Conservation (phyloP, 2,329 filamentous ascomycete genomes). For the Arthrobotrys megalospora region DNA sequence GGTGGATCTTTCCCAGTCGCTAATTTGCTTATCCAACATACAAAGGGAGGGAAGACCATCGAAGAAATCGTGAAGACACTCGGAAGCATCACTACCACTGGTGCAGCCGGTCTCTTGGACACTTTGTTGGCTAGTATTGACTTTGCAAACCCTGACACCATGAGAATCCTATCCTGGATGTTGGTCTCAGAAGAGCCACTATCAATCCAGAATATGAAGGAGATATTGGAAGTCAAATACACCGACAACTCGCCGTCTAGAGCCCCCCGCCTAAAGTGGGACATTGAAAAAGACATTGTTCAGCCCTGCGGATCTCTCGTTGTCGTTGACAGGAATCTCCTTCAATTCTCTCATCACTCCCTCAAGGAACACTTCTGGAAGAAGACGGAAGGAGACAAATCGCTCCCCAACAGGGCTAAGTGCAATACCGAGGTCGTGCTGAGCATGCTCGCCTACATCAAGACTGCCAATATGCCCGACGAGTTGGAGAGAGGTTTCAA, state of each 20-base stretch:
- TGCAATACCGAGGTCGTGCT: conserved; percentile 46
- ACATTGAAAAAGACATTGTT: conserved; percentile 52
- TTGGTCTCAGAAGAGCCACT: conserved; percentile 45
- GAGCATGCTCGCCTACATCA: conserved; percentile 46
- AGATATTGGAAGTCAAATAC: conserved; percentile 44
- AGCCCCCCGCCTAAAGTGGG: conserved; percentile 40
- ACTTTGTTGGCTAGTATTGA: conserved; percentile 36
- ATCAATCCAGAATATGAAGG: conserved; percentile 38
- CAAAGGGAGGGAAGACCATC: conserved; percentile 46
- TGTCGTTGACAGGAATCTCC: conserved; percentile 41
- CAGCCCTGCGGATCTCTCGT: conserved; percentile 44
- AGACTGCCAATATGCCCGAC: conserved; percentile 25
- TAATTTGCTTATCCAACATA: conserved; percentile 46
- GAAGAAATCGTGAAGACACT: conserved; percentile 46
- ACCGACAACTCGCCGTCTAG: conserved; percentile 3
- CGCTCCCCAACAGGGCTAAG: conserved; percentile 18
- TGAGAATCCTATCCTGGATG: conserved; percentile 52
- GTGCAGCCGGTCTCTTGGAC: conserved; percentile 42
- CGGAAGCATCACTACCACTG: conserved; percentile 35
- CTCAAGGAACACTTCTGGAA: conserved; percentile 54
- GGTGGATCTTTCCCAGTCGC: conserved; percentile 49
- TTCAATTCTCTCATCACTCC: conserved; percentile 47
- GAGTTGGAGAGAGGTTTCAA: conserved; percentile 8
- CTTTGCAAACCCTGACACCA: conserved; percentile 35
- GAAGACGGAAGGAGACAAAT: conserved; percentile 31